Base-by-base conservation (phyloP, 2,329 filamentous ascomycete species). In the Xylaria sp. region DNA sequence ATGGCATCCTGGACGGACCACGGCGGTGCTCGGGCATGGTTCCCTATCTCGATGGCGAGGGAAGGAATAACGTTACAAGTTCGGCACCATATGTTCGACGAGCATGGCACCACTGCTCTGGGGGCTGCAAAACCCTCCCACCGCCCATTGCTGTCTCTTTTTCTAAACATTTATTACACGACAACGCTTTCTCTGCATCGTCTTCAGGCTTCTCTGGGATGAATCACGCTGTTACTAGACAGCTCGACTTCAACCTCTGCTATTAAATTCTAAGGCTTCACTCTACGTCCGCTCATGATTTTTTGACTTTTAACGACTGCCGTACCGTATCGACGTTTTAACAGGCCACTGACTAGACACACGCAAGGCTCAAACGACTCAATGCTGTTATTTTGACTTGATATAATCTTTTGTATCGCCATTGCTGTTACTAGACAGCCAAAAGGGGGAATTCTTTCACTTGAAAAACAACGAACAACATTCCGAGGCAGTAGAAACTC, bases 401-500 rank as follows among this genome's bases (percentile, higher is more conserved):
- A 8, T 8, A 60, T 56, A 55, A 53, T n/a, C 41, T 30, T 66
- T 39, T 43, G 56, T 64, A 64, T 72, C 64, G 63, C 69, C 69
- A 60, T 60, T 64, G 76, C 73, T 78, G 77, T 78, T 78, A 77
- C 66, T 78, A 78, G 77, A 78, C 76, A 77, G 76, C 72, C 58
- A 64, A 67, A 69, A 68, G 60, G 45, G 18, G 52, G 20, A 32
- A 43, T 56, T 43, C 45, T 55, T 28, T 50, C 12, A 15, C 32
- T 28, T 23, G 15, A 20, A 57, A 43, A 45, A 57, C 48, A n/a
- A 58, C 56, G 50, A 56, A 23, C 43, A 13, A 20, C 20, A 60
- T 66, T 36, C 5, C 10, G 55, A 58, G 59, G 32, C 41, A 13
- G 53, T n/a, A 25, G 23, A 41, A 15, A 50, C 9, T 62, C 15